Evolutionary conservation across 306 rosid genomes (phyloP).

Genomic region (Mimosa bimucronata): DNA sequence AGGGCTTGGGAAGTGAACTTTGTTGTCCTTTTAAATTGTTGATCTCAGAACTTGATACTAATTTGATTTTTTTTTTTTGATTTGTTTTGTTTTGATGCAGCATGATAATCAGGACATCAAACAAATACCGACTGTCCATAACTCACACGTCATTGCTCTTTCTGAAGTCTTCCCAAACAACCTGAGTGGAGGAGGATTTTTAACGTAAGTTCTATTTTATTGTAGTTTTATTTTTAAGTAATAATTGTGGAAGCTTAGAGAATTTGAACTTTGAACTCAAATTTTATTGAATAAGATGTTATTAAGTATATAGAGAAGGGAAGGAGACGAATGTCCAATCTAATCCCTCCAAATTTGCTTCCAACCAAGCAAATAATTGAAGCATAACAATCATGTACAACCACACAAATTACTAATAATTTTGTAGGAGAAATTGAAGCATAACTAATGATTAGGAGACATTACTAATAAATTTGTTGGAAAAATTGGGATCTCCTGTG

Average conservation of each 20-base stretch:
- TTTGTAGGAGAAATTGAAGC: too few relatives aligned
- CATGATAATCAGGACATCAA: constrained; percentile 64
- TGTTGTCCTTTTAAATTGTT: constrained; percentile 4
- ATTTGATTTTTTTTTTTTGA: constrained; percentile 27
- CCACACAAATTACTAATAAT: too few relatives aligned
- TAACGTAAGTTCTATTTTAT: constrained; percentile 62
- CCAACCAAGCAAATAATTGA: not conserved
- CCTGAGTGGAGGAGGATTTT: constrained; percentile 61
- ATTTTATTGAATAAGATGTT: not conserved
- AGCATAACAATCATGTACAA: not conserved
- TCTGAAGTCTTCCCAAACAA: constrained; percentile 67
- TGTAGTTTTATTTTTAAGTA: not conserved
- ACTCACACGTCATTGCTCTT: constrained; percentile 65
- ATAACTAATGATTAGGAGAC: not conserved
- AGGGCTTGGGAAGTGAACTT: constrained; percentile 7
- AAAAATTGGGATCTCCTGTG: not conserved
- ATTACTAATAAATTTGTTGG: not conserved
- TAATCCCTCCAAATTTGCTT: not conserved
- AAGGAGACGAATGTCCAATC: not conserved
- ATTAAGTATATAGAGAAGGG: not conserved
- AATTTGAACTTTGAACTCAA: not conserved
- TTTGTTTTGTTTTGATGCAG: constrained; percentile 41
- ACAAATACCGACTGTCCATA: constrained; percentile 57
- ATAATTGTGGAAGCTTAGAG: not conserved
- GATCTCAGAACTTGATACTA: constrained; percentile 9